phyloP scores from a whole-genome alignment of 352 stramenopile species.

The Phytophthora chlamydospora region DNA sequence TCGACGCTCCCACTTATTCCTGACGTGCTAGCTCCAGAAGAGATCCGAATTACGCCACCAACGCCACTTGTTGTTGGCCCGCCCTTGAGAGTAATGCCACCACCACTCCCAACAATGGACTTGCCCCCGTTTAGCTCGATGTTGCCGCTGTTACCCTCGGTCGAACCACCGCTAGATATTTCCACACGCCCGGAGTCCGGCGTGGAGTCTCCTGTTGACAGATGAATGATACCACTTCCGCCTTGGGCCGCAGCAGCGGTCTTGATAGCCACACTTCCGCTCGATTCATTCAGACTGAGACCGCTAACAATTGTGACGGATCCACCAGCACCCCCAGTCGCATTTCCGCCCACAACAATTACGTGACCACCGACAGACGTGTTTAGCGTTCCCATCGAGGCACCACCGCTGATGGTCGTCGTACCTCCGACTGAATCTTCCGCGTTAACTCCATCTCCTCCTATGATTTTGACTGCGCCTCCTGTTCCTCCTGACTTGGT shows the following conservation, averaged over 20 bases:
- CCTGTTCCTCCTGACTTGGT: slow-evolving; percentile 38
- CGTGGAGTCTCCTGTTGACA: slow-evolving; percentile 42
- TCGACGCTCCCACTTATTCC: slow-evolving; percentile 39
- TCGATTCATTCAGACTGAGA: slow-evolving; percentile 40
- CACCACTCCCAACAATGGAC: slow-evolving; percentile 39
- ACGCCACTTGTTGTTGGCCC: slow-evolving; percentile 48
- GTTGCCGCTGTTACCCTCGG: slow-evolving; percentile 47
- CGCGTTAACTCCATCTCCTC: slow-evolving; percentile 26
- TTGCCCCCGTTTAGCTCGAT: slow-evolving; percentile 63
- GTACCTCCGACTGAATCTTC: slow-evolving; percentile 54
- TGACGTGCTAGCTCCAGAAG: slow-evolving; percentile 40
- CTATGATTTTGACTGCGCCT: slow-evolving; percentile 33
- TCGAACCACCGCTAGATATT: slow-evolving; percentile 54
- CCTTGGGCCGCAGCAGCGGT: slow-evolving; percentile 29
- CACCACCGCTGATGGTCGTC: slow-evolving; percentile 49
- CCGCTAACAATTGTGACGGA: slow-evolving; percentile 52
- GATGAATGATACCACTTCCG: slow-evolving; percentile 36
- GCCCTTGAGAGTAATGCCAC: slow-evolving; percentile 52
- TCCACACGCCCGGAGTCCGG: slow-evolving; percentile 49
- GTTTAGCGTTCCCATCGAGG: slow-evolving; percentile 37
- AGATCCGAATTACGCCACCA: slow-evolving; percentile 43
- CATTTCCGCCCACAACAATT: slow-evolving; percentile 49
- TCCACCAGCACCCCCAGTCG: slow-evolving; percentile 48
- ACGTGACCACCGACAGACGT: slow-evolving; percentile 49
- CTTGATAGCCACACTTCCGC: slow-evolving; percentile 42